Conservation (phyloP, 371 early-diverging fungal species). For the Mortierella polycephala region DNA sequence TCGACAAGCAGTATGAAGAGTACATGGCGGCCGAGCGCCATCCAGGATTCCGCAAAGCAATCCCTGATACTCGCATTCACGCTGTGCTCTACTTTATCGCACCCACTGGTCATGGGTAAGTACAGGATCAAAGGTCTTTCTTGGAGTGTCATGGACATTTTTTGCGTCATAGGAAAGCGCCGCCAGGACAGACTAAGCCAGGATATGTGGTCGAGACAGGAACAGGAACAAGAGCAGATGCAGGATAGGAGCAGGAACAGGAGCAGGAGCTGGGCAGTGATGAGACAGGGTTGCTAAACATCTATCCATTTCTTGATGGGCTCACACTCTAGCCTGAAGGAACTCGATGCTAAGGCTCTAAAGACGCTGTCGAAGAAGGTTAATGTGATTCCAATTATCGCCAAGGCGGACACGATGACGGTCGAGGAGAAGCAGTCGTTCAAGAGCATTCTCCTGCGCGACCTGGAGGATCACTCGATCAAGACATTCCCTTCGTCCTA, state of each 20-base stretch:
- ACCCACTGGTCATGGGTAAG: conserved; percentile 91
- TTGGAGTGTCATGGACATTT: conserved; percentile 17
- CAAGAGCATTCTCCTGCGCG: conserved; percentile 79
- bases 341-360: conserved; percentile 91
- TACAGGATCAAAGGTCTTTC: not conserved
- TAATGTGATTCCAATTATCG: conserved; percentile 91
- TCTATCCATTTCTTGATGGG: conserved; percentile 5
- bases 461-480: conserved; percentile 78
- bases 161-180: conserved; percentile 30
- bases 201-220: not conserved
- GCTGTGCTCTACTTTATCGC: conserved; percentile 94
- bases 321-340: conserved; percentile 73
- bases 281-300: not conserved
- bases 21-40: conserved; percentile 93
- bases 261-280: not conserved
- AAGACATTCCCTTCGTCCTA: conserved; percentile 73
- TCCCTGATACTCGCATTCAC: conserved; percentile 92
- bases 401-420: conserved; percentile 78
- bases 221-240: conserved; percentile 41
- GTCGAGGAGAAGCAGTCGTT: conserved; percentile 70
- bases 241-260: conserved; percentile 56
- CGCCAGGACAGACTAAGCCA: not conserved
- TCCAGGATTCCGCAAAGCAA: conserved; percentile 76
- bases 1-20: conserved; percentile 91
- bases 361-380: conserved; percentile 81